phyloP scores from a whole-genome alignment of 176 grass and related monocot genomes.

The Carex myosuroides region DNA sequence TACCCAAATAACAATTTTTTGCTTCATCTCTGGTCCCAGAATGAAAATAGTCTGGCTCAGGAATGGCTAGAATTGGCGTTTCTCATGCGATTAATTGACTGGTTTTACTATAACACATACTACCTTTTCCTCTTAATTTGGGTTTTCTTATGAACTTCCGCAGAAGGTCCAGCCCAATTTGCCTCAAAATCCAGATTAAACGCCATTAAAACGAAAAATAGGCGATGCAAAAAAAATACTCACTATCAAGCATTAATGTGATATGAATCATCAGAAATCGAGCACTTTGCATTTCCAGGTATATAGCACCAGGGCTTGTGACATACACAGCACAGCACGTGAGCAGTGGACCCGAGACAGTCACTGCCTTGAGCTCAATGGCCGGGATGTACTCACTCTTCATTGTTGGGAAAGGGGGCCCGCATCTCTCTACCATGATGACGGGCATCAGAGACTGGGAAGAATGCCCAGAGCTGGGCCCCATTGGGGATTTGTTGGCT shows the following conservation, averaged over 20 bases:
- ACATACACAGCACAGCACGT: slow-evolving; percentile 40
- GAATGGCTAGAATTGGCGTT: background rate
- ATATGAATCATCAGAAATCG: background rate
- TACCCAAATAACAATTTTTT: background rate
- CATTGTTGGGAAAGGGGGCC: slow-evolving; percentile 34
- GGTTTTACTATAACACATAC: background rate
- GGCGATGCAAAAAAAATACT: background rate
- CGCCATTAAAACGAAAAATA: background rate
- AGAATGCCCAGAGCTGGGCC: slow-evolving; percentile 55
- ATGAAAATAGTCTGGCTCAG: background rate
- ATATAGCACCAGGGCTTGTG: slow-evolving; percentile 33
- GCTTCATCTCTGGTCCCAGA: background rate
- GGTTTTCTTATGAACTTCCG: background rate
- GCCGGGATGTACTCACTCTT: slow-evolving; percentile 49
- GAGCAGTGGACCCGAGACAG: slow-evolving; percentile 44
- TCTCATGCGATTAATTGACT: background rate
- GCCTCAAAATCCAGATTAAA: background rate
- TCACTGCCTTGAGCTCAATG: slow-evolving; percentile 37
- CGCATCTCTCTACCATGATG: slow-evolving; percentile 18
- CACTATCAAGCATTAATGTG: background rate
- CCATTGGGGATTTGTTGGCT: slow-evolving; percentile 59
- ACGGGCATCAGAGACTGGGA: slow-evolving; percentile 42
- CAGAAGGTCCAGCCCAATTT: too few relatives aligned
- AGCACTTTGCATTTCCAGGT: slow-evolving; percentile 13
- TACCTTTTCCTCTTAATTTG: background rate